Evolutionary conservation across 441 rosid species (phyloP).

Genomic region (Syzygium malaccense): DNA sequence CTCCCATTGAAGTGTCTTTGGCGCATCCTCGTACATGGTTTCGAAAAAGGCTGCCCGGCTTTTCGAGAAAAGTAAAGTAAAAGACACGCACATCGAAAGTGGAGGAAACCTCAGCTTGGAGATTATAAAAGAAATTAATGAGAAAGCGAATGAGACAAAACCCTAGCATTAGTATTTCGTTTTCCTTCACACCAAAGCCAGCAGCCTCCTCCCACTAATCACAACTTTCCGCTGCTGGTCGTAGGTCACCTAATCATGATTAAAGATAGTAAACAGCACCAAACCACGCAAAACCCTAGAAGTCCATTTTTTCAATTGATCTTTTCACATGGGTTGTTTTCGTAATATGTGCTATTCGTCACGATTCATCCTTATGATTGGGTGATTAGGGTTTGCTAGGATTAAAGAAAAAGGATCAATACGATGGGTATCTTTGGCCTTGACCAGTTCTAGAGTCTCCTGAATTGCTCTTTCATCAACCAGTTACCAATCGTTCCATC

Average conservation of each 20-base stretch:
- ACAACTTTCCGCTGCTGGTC: not conserved
- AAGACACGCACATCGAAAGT: not conserved
- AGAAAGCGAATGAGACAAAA: not conserved
- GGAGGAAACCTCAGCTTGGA: not conserved
- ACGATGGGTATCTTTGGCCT: not conserved
- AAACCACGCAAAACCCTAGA: not conserved
- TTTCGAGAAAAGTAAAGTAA: not conserved
- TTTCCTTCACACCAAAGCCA: not conserved
- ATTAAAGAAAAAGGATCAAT: not conserved
- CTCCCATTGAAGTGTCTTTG: not conserved
- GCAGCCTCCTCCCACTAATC: not conserved
- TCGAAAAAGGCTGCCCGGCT: not conserved
- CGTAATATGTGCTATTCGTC: not conserved
- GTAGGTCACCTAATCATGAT: not conserved
- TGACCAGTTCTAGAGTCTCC: not conserved
- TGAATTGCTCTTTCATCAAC: not conserved
- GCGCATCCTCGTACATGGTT: not conserved
- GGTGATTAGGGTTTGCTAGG: not conserved
- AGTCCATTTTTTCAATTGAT: not conserved
- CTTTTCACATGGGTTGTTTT: not conserved
- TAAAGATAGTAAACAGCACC: not conserved
- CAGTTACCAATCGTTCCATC: not conserved
- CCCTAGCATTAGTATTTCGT: not conserved
- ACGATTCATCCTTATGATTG: not conserved
- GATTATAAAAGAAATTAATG: not conserved